Conservation (phyloP, 768 basidiomycete genomes). For the Hortiboletus flavorubellus region DNA sequence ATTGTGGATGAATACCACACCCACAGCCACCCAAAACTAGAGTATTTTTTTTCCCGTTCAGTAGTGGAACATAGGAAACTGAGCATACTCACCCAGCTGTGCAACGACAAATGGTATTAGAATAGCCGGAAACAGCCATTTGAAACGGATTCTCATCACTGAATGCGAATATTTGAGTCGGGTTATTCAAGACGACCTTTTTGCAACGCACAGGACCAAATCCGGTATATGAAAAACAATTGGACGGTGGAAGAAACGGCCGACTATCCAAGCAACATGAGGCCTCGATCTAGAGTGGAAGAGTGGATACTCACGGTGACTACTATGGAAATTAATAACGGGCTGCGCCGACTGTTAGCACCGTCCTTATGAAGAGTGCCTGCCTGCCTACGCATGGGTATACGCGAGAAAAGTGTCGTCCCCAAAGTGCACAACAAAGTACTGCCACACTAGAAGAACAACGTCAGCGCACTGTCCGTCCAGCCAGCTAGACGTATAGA, state of each 20-base stretch:
- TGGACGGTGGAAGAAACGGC: slow-evolving; percentile 20
- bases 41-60: background rate
- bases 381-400: slow-evolving; percentile 20
- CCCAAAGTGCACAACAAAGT: slow-evolving; percentile 22
- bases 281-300: slow-evolving; percentile 3
- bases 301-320: slow-evolving; percentile 17
- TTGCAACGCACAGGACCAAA: slow-evolving; percentile 20
- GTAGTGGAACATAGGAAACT: background rate
- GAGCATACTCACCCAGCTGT: slow-evolving; percentile 13
- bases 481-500: background rate
- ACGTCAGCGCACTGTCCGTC: background rate
- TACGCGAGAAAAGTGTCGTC: slow-evolving; percentile 10
- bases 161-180: background rate
- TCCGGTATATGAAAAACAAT: slow-evolving; percentile 26
- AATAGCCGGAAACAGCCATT: slow-evolving; percentile 18
- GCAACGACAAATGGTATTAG: slow-evolving; percentile 17
- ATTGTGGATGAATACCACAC: background rate
- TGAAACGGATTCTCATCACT: slow-evolving; percentile 16
- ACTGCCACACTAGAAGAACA: slow-evolving; percentile 19
- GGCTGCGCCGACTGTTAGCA: slow-evolving; percentile 15
- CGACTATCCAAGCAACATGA: slow-evolving; percentile 18
- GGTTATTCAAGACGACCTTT: background rate
- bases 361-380: background rate
- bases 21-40: slow-evolving; percentile 18
- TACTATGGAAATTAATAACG: slow-evolving; percentile 17